A percentile compares a stretch with the other conserved stretches of the same genome.
Conservation (phyloP, 148 eudicot species). For the Linanthus parryae region DNA sequence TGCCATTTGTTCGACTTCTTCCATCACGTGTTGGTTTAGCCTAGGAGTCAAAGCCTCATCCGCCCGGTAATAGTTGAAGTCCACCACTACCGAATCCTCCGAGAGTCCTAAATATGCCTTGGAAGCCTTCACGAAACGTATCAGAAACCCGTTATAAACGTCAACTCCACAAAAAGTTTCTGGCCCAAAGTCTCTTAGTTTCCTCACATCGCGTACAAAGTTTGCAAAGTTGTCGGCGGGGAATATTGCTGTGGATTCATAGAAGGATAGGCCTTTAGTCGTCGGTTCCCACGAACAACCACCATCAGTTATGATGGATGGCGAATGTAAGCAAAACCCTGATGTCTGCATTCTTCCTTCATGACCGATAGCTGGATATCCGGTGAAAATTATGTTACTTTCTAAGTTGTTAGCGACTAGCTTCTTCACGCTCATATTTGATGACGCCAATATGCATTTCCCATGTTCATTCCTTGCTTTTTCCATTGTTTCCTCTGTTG, state of each 20-base stretch:
- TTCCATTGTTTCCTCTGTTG: too few species aligned
- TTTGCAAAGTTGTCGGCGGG: conserved; percentile 34
- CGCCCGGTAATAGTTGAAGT: conserved; percentile 65
- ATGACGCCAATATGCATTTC: conserved; percentile 55
- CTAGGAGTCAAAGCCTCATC: conserved; percentile 46
- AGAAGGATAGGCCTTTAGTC: conserved; percentile 57
- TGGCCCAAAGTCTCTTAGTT: conserved; percentile 42
- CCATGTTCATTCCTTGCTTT: conserved; percentile 33
- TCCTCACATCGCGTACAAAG: conserved; percentile 56
- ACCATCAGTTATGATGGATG: conserved; percentile 16
- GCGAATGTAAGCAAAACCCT: conserved; percentile 65
- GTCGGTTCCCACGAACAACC: conserved; percentile 81
- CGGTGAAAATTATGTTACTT: conserved; percentile 61
- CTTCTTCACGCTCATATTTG: conserved; percentile 40
- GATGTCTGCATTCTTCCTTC: conserved; percentile 77
- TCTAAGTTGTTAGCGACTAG: conserved; percentile 58
- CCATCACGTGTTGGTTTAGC: conserved; percentile 53
- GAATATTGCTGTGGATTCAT: conserved; percentile 64
- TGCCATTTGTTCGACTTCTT: conserved; percentile 85
- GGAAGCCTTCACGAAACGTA: conserved; percentile 61
- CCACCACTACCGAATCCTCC: conserved; percentile 56
- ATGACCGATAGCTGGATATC: conserved; percentile 70
- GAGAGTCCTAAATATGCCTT: conserved; percentile 48
- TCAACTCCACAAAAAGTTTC: conserved; percentile 55
- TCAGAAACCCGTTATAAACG: conserved; percentile 57